These are phyloP conservation scores for Aspergillus ruber DNA, from an alignment of 2,329 filamentous ascomycete species.

Conservation along the genomic window DNA sequence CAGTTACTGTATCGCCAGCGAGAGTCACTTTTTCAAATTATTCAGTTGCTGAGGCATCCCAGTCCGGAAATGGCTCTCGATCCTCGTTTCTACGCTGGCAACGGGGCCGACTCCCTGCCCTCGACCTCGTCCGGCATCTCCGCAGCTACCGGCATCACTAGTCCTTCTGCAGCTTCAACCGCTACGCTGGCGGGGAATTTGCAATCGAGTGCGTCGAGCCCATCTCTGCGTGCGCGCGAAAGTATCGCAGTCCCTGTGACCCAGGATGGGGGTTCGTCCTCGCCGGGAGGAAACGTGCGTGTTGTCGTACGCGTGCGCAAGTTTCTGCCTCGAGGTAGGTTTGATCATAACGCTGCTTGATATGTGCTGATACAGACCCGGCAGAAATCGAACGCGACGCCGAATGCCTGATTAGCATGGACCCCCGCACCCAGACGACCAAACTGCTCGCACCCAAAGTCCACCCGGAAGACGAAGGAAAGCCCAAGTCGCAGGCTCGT, in stretches of 20 bases:
- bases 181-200: conserved; percentile 30
- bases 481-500: conserved; percentile 57
- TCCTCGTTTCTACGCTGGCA: conserved; percentile 28
- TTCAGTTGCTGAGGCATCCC: conserved; percentile 33
- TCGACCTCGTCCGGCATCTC: conserved; percentile 29
- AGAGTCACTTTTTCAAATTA: conserved; percentile 33
- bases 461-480: conserved; percentile 44
- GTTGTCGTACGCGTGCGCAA: conserved; percentile 76
- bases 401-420: conserved; percentile 85
- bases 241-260: conserved; percentile 51
- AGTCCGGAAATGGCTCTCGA: conserved; percentile 37
- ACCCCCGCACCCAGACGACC: conserved; percentile 77
- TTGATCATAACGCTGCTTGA: conserved; percentile 1
- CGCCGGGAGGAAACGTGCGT: conserved; percentile 66
- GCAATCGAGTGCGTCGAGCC: conserved; percentile 66
- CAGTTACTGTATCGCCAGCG: conserved; percentile 32
- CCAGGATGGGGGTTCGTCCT: conserved; percentile 37
- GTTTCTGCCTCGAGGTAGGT: conserved; percentile 68
- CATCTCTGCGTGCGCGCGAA: conserved; percentile 68
- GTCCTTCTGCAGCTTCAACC: conserved; percentile 30
- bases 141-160: conserved; percentile 29
- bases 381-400: conserved; percentile 74
- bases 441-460: conserved; percentile 66
- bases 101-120: conserved; percentile 28
- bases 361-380: not conserved